Evolutionary conservation across 805 yeast species (phyloP), one percentile per base, ranked within the genome.

Genomic region (Ogataea nakhonphanomensis): DNA sequence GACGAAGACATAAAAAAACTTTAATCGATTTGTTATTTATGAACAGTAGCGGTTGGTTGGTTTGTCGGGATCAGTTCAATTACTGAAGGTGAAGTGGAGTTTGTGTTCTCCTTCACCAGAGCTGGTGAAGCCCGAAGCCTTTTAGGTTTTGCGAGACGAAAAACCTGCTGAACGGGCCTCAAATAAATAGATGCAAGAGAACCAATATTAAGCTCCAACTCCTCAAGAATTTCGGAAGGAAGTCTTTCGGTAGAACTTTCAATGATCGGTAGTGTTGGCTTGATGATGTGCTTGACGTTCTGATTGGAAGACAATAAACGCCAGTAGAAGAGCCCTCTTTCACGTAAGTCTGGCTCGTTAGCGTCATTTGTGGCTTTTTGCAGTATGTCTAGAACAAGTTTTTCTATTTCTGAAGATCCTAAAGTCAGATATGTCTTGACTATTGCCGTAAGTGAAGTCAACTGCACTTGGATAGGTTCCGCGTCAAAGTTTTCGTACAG

Each of bases 321-420:
- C 93, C 95, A 84, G 64, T 91, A 90, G 64, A 87, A 79, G 54
- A 70, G 82, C 0, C 91, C 96, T 28, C 96, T 65, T 49, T 87
- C 95, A 45, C 97, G 71, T 8, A 89, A 62, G 62, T 91, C 98
- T 0, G 96, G 96, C 51, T 87, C 81, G 46, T 81, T 80, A 1
- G 71, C 66, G 9, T 79, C 84, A 49, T 87, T 93, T 0, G 95
- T 84, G 7, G 89, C 84, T 58, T 68, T 61, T 53, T 79, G 79
- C 40, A 89, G 63, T 0, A 83, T 66, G 25, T 70, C 67, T 26
- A 86, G 65, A 2, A 88, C 76, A 9, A 82, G 53, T 2, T 65
- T 54, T 50, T 83, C 84, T 2, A 81, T 79, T 14, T 59, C 59
- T 10, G 44, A 44, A 11, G 44, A 39, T 21, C 67, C 58, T 35